phyloP scores from a whole-genome alignment of 352 stramenopile genomes.

The Phytophthora multivora region DNA sequence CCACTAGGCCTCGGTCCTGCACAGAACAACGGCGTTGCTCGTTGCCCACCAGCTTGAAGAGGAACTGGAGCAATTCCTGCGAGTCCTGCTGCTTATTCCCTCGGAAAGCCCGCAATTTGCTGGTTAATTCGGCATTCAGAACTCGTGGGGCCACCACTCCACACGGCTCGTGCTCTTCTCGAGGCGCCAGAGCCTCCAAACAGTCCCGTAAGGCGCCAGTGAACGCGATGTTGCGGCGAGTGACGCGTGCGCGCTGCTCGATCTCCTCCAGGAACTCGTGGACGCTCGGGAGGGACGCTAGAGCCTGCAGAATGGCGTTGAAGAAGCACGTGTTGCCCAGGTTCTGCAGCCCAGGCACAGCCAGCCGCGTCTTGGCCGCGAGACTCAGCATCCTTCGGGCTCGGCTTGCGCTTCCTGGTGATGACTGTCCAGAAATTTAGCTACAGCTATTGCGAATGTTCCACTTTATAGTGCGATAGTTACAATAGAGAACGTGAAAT shows the following conservation, averaged over 20 bases:
- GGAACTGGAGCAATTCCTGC: constrained; percentile 85
- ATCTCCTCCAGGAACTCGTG: constrained; percentile 73
- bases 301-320: constrained; percentile 88
- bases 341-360: constrained; percentile 75
- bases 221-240: constrained; percentile 50
- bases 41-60: constrained; percentile 81
- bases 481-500: too few relatives aligned
- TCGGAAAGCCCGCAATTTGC: constrained; percentile 58
- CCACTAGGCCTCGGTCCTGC: constrained; percentile 59
- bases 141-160: constrained; percentile 48
- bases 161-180: constrained; percentile 35
- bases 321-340: constrained; percentile 93
- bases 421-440: too few relatives aligned
- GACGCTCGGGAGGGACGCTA: constrained; percentile 75
- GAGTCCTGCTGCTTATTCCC: constrained; percentile 88
- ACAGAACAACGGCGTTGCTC: constrained; percentile 60
- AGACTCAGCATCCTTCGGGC: constrained; percentile 19
- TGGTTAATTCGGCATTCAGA: constrained; percentile 68
- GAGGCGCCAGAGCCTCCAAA: constrained; percentile 49
- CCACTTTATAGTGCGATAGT: too few relatives aligned
- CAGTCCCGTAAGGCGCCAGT: constrained; percentile 67
- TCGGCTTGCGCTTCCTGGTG: not conserved
- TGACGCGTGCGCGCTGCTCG: constrained; percentile 47
- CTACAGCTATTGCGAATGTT: too few relatives aligned
- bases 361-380: constrained; percentile 27